These are phyloP conservation scores for Rhodotorula paludigena DNA, from an alignment of 768 basidiomycete species.

Conservation along the genomic window DNA sequence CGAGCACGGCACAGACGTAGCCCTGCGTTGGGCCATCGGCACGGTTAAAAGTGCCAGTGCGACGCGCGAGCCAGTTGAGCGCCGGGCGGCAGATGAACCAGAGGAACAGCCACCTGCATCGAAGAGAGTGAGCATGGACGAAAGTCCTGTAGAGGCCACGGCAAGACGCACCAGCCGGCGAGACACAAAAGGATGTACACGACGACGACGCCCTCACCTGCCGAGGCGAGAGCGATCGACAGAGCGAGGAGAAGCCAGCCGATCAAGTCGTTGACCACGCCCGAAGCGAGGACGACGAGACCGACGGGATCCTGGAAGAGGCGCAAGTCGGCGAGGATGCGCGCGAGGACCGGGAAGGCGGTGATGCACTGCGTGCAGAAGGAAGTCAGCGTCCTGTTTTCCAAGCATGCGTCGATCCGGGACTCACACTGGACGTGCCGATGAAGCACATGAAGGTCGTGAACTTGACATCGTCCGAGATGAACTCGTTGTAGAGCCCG, in stretches of 20 bases:
- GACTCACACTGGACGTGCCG: no score
- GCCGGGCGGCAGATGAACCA: slow-evolving; percentile 62
- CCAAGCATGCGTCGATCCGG: no score
- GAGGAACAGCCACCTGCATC: slow-evolving; percentile 54
- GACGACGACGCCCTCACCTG: slow-evolving; percentile 65
- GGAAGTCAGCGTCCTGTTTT: no score
- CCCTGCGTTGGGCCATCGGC: slow-evolving; percentile 61
- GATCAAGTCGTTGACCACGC: slow-evolving; percentile 62
- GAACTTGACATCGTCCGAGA: slow-evolving; percentile 55
- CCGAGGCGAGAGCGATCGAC: slow-evolving; percentile 76
- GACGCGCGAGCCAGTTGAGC: slow-evolving; percentile 62
- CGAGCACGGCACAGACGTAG: slow-evolving; percentile 74
- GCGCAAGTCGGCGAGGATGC: slow-evolving; percentile 72
- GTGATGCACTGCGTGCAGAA: slow-evolving; percentile 60
- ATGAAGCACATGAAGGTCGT: slow-evolving; percentile 70
- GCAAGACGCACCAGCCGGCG: slow-evolving; percentile 53
- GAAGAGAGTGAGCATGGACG: no score
- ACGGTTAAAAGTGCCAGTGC: slow-evolving; percentile 61
- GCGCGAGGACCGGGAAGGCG: slow-evolving; percentile 57
- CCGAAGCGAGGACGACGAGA: slow-evolving; percentile 71
- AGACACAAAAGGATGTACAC: slow-evolving; percentile 71
- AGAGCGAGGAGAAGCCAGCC: slow-evolving; percentile 81
- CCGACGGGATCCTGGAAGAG: slow-evolving; percentile 82
- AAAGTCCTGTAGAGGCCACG: background rate
- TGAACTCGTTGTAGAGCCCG: slow-evolving; percentile 67